Base-by-base conservation (phyloP, 2,329 filamentous ascomycete species). In the Fusarium stilboides region DNA sequence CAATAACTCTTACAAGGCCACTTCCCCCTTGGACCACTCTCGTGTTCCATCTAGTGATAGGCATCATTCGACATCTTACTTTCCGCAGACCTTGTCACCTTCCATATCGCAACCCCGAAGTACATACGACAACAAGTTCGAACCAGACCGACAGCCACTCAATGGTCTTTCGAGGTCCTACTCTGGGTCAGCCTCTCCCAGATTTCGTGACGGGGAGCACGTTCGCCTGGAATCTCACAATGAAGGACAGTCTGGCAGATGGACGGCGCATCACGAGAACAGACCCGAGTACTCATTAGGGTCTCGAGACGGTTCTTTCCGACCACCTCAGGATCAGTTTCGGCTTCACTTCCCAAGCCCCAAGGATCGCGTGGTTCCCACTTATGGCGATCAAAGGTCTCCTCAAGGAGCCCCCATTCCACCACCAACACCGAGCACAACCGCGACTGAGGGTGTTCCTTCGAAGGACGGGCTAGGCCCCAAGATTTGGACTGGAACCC, bases 401-500 rank as follows among this genome's bases (percentile, higher is more conserved):
- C 59, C 70, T n/a, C 67, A 74, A 44, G 65, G 69, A 10, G 68
- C 63, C 17, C 59, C 71, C 20, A 77, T 75, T 56, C 76, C 74
- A 22, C 73, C 75, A 10, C 68, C 75, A 36, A 77, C 75, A 66
- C 76, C 77, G 12, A 77, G 74, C 47, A 75, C 73, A 5, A 68
- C 74, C 2, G 57, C 69, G 8, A 79, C 81, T 2, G 86, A 88
- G 49, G 81, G 80, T 3, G 71, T 82, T 12, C 80, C 84, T 1
- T 81, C 82, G 15, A 90, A 89, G 76, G 88, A 91, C 74, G 86
- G 86, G 1, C 79, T 91, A 15, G 89, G 89, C 1, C 88, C 89
- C 14, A 91, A 90, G 80, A 91, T 91, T 62, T 91, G 89, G 89
- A 91, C 88, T 2, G 89, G 89, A 26, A 88, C 86, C 4, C 88